These are phyloP conservation scores for Myxozyma neotropica DNA, from an alignment of 805 yeast genomes.

Conservation along the genomic window DNA sequence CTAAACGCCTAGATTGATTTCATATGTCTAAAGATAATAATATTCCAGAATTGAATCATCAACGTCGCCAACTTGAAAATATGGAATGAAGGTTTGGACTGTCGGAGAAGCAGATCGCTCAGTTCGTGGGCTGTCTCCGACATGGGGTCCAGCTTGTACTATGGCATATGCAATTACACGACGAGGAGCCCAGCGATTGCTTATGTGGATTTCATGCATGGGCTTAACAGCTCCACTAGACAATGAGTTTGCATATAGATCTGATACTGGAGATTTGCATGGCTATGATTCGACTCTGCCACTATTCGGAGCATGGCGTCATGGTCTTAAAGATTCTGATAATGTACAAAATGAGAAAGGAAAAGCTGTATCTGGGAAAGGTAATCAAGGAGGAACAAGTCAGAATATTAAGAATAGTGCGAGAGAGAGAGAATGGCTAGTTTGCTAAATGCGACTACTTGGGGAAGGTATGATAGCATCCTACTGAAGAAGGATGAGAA, in stretches of 20 bases:
- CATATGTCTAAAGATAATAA: conserved; percentile 18
- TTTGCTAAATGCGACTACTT: conserved; percentile 1
- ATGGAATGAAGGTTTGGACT: conserved; percentile 14
- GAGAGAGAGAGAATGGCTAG: conserved; percentile 1
- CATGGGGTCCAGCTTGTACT: conserved; percentile 26
- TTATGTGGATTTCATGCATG: conserved; percentile 13
- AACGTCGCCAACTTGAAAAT: conserved; percentile 3
- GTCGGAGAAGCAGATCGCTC: conserved; percentile 15
- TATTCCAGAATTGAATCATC: conserved; percentile 10
- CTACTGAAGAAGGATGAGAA: conserved; percentile 1
- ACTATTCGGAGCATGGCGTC: conserved; percentile 18
- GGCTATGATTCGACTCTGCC: conserved; percentile 20
- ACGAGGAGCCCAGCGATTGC: conserved; percentile 27
- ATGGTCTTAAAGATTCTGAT: conserved; percentile 22
- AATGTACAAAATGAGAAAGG: neutral
- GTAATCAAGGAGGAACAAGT: conserved; percentile 12
- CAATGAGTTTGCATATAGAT: conserved; percentile 14
- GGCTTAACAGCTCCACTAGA: conserved; percentile 24
- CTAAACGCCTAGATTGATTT: conserved; percentile 13
- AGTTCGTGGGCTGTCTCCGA: conserved; percentile 12
- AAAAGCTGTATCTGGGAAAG: conserved; percentile 5
- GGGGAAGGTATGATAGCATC: neutral
- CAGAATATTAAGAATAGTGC: conserved; percentile 17
- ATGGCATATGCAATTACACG: conserved; percentile 23
- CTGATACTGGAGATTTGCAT: conserved; percentile 18